Evolutionary conservation across 768 basidiomycete species (phyloP), one percentile per base, ranked within the genome.

Genomic region (Russula sp.): DNA sequence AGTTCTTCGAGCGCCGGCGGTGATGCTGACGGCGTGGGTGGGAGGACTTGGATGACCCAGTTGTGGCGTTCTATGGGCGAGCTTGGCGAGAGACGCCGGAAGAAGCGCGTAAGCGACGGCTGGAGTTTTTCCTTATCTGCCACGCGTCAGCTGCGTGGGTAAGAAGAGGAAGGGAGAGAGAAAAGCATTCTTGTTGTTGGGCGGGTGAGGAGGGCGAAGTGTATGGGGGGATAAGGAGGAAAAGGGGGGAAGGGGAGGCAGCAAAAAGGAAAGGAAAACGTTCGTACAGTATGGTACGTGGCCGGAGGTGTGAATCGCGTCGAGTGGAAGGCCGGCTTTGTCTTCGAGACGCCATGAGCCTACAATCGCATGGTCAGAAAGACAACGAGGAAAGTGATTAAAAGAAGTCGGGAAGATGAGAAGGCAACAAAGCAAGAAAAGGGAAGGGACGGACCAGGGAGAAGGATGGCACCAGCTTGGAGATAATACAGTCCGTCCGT

Each of bases 301-400:
- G 32, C 90, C 88, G 32, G 78, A 76, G 58, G 75, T 72, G 72
- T 91, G 88, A 46, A 90, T 89, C 57, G 88, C 83, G 57, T 88
- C 84, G 41, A 90, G 74, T 22, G 83, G 76, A 67, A 84, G 75
- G 7, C 88, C 90, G 57, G 88, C 81, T 74, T 90, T 90, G 73
- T 90, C 88, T 65, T 79, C 70, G 74, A 90, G 77, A 18, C 88
- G 79, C 90, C 89, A 90, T 64, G 82, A 85, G 25, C 89, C 89
- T 87, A 68, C 45, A 38, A 25, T 45, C 38, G 43, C 35, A 46
- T 41, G 25, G 25, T 20, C 34, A 46, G 45, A 20, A 45, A 29
- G 25, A 47, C 41, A 34, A 48, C 9, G 34, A 39, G 46, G 63
- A 59, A 59, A 61, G 63, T 5, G 41, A 22, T 54, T 52, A 9